phyloP scores from a whole-genome alignment of 2,329 filamentous ascomycete genomes.

The Cercospora brassicicola region DNA sequence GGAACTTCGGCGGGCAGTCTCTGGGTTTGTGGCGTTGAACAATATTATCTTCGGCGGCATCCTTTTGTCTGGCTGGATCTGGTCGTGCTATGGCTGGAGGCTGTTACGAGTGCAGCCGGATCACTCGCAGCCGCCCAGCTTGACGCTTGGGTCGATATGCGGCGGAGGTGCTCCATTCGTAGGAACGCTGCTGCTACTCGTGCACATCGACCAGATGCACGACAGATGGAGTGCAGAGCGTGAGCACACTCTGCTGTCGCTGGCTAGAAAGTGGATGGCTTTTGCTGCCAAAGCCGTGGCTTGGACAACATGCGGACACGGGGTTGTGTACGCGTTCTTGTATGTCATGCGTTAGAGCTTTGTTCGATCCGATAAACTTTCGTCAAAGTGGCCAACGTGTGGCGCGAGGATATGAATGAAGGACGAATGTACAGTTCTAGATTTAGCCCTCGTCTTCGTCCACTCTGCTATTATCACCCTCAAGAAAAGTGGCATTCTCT shows the following conservation, averaged over 20 bases:
- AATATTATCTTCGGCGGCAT: neutral
- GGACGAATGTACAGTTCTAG: neutral
- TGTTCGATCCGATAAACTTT: neutral
- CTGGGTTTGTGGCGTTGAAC: neutral
- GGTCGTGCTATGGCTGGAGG: neutral
- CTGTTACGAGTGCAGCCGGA: neutral
- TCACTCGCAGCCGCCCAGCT: neutral
- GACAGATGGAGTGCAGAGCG: neutral
- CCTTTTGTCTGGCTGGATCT: neutral
- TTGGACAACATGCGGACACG: neutral
- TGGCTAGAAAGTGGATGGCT: neutral
- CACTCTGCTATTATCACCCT: constrained; percentile 7
- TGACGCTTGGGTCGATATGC: neutral
- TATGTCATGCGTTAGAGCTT: neutral
- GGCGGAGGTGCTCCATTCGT: neutral
- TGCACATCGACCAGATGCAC: neutral
- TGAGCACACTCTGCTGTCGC: neutral
- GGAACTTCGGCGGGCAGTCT: neutral
- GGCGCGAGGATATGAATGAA: neutral
- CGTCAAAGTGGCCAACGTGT: neutral
- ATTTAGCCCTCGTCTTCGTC: neutral
- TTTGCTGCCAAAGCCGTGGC: neutral
- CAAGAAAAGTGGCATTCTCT: constrained; percentile 17
- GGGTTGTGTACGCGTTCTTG: neutral
- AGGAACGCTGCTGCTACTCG: neutral